Evolutionary conservation across 805 yeast species (phyloP).

Genomic region (Metschnikowia amazonensis): DNA sequence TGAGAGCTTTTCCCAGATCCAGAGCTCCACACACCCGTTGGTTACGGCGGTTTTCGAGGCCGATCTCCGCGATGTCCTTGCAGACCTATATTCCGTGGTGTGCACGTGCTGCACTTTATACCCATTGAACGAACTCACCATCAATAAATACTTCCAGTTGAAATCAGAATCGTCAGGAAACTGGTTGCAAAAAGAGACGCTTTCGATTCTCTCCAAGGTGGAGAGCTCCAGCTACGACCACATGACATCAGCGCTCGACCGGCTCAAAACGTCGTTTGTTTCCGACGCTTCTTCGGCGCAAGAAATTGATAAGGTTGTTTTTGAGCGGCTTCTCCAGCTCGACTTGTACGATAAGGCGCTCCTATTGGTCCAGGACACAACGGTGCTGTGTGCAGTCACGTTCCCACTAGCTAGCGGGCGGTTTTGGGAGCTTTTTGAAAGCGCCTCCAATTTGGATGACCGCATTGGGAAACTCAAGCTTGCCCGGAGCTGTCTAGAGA

Average conservation of each 20-base stretch:
- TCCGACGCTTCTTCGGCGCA: conserved; percentile 7
- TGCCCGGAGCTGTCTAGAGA: conserved; percentile 24
- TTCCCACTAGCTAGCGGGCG: conserved; percentile 18
- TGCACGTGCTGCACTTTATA: conserved; percentile 32
- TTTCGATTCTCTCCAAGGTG: conserved; percentile 23
- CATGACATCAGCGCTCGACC: conserved; percentile 18
- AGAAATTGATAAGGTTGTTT: conserved; percentile 21
- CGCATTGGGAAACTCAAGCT: conserved; percentile 27
- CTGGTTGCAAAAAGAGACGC: conserved; percentile 26
- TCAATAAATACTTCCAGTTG: conserved; percentile 26
- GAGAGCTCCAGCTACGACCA: conserved; percentile 22
- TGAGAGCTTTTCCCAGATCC: conserved; percentile 20
- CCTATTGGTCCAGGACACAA: conserved; percentile 15
- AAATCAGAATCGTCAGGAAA: conserved; percentile 17
- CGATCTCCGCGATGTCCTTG: neutral
- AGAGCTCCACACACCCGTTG: conserved; percentile 6
- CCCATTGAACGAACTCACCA: conserved; percentile 33
- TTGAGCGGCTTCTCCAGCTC: conserved; percentile 27
- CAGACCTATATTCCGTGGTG: conserved; percentile 10
- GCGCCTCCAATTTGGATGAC: conserved; percentile 32
- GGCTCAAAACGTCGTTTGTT: conserved; percentile 24
- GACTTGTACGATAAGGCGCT: conserved; percentile 26
- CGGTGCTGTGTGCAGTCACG: conserved; percentile 11
- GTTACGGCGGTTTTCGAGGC: neutral
- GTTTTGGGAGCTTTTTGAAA: conserved; percentile 34